Conservation (phyloP, 1,139 yeast species). For the Taiozyma sp. region DNA sequence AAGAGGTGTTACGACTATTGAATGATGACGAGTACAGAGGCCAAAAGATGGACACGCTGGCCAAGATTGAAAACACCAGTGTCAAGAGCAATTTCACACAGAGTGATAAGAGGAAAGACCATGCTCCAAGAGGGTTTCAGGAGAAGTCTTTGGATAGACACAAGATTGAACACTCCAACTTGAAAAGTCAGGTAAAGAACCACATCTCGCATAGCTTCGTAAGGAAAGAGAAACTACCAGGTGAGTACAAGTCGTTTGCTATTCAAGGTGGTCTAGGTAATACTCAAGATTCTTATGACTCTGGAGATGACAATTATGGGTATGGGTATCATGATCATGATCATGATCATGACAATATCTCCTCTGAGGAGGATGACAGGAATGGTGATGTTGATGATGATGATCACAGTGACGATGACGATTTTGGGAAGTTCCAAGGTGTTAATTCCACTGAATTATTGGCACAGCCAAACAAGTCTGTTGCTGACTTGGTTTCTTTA, state of each 20-base stretch:
- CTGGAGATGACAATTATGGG: conserved; percentile 8
- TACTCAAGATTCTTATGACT: conserved; percentile 19
- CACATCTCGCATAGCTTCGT: conserved; percentile 1
- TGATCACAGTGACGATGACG: conserved; percentile 10
- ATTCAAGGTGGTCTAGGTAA: neutral
- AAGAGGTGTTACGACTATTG: neutral
- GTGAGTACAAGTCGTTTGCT: conserved; percentile 5
- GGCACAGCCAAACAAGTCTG: neutral
- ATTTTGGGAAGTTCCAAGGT: conserved; percentile 32
- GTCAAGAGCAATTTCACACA: neutral
- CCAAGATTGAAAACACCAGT: neutral
- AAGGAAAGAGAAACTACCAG: conserved; percentile 1
- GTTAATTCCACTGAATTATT: neutral
- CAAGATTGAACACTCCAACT: conserved; percentile 7
- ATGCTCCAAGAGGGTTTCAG: conserved; percentile 1
- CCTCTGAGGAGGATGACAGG: neutral
- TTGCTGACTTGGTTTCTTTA: neutral
- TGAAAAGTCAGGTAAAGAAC: conserved; percentile 4
- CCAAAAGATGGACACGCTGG: neutral
- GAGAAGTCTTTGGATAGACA: conserved; percentile 2
- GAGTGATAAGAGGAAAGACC: neutral
- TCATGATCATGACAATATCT: neutral
- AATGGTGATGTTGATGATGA: neutral
- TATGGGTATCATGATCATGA: neutral
- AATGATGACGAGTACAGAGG: neutral